These are phyloP conservation scores for Sporothrix euskadiensis DNA, from an alignment of 2,329 filamentous ascomycete species.

Conservation along the genomic window DNA sequence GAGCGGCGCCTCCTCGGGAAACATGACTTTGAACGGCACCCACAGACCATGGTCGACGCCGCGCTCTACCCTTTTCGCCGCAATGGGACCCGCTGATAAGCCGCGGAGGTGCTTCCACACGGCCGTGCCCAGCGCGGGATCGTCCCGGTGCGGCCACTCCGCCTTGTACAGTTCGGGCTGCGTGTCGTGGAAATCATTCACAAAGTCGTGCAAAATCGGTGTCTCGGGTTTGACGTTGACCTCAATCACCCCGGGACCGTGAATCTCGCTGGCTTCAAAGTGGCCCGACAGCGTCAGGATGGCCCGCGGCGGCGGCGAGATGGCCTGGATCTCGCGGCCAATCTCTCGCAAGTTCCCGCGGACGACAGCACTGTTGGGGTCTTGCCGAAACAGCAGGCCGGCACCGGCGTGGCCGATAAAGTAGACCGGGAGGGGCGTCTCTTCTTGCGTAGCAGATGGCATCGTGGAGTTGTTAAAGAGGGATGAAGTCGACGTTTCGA, in stretches of 20 bases:
- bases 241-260: conserved; percentile 25
- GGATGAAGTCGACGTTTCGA: not conserved
- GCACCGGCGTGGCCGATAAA: conserved; percentile 25
- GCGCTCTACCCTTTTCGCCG: conserved; percentile 23
- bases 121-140: conserved; percentile 12
- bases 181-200: conserved; percentile 27
- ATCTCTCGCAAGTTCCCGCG: conserved; percentile 14
- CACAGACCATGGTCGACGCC: conserved; percentile 28
- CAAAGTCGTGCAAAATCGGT: conserved; percentile 27
- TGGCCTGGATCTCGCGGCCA: conserved; percentile 18
- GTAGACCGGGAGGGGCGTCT: conserved; percentile 10
- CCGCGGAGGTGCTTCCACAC: conserved; percentile 24
- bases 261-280: conserved; percentile 25
- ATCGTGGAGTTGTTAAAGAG: not conserved
- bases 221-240: conserved; percentile 23
- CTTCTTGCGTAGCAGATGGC: not conserved
- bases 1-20: conserved; percentile 7
- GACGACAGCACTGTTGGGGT: not conserved
- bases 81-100: not conserved
- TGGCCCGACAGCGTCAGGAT: conserved; percentile 22
- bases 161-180: conserved; percentile 21
- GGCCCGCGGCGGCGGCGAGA: conserved; percentile 14
- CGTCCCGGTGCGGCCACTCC: conserved; percentile 25
- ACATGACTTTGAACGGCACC: conserved; percentile 28
- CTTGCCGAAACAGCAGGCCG: conserved; percentile 20